Percentiles rank a stretch among this genome's conserved stretches.
Conservation (phyloP, 108 stramenopile species). For the Tribonema minus region DNA sequence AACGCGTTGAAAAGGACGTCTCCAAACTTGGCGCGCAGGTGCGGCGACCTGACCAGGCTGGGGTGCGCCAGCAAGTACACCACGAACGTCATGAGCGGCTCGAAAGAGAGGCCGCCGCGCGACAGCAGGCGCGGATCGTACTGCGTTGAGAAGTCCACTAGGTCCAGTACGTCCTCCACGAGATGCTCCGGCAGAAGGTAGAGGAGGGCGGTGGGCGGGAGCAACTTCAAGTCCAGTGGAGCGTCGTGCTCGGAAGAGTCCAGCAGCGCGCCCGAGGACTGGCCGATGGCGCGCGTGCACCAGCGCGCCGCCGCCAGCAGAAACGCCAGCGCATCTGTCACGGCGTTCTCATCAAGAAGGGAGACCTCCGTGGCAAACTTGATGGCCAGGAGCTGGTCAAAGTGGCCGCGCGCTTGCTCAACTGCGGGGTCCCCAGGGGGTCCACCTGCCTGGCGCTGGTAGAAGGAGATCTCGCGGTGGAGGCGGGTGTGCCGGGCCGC, state of each 20-base stretch:
- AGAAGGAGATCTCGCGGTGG: too few relatives aligned
- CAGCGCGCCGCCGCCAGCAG: too few relatives aligned
- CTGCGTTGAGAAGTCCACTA: constrained; percentile 30
- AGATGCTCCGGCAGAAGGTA: constrained; percentile 40
- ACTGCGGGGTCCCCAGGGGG: too few relatives aligned
- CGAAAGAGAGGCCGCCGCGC: constrained; percentile 7
- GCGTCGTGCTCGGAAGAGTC: constrained; percentile 30
- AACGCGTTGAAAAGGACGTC: constrained; percentile 73
- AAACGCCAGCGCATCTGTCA: too few relatives aligned
- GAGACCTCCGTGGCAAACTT: too few relatives aligned
- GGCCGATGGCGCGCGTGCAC: too few relatives aligned
- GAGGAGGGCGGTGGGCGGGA: constrained; percentile 7
- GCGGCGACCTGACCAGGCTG: constrained; percentile 71
- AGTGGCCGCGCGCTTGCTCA: too few relatives aligned
- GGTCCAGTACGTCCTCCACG: constrained; percentile 35
- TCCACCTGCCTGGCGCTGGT: too few relatives aligned
- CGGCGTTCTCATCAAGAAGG: too few relatives aligned
- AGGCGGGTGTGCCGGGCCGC: too few relatives aligned
- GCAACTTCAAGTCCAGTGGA: background rate
- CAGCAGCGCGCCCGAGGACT: background rate
- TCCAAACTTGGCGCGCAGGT: constrained; percentile 85
- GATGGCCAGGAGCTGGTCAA: too few relatives aligned
- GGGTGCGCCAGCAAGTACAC: constrained; percentile 40
- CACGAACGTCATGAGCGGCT: constrained; percentile 39
- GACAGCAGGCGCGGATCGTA: constrained; percentile 5